A percentile compares a stretch with the other conserved stretches of the same genome.
These are phyloP conservation scores for Mariannaea elegans DNA, from an alignment of 2,329 filamentous ascomycete species.

Conservation along the genomic window DNA sequence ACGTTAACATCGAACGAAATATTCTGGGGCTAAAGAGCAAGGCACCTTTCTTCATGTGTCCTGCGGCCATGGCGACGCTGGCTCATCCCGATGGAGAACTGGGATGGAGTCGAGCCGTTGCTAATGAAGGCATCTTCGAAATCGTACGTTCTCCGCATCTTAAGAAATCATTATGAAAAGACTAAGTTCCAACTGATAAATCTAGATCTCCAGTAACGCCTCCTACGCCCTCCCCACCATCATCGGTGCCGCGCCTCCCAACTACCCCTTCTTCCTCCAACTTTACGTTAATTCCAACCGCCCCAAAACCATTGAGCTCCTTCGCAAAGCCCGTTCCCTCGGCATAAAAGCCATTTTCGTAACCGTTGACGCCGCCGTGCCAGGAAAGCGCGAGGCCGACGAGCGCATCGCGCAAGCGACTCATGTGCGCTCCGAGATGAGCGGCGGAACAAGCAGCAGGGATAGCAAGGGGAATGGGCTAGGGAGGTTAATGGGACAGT, in stretches of 20 bases:
- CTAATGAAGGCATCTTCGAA: conserved; percentile 40
- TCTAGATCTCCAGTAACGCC: conserved; percentile 39
- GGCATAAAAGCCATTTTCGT: conserved; percentile 63
- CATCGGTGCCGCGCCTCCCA: conserved; percentile 32
- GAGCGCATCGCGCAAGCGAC: conserved; percentile 59
- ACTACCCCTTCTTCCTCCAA: conserved; percentile 48
- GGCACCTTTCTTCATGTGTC: conserved; percentile 70
- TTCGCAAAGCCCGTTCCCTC: conserved; percentile 48
- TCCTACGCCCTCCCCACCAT: conserved; percentile 38
- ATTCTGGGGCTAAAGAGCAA: conserved; percentile 62
- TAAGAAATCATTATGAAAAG: background rate
- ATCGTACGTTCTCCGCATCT: conserved; percentile 26
- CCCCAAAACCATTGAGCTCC: conserved; percentile 55
- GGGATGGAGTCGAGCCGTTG: conserved; percentile 40
- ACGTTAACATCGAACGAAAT: conserved; percentile 58
- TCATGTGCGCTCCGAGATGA: conserved; percentile 48
- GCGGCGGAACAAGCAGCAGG: conserved; percentile 53
- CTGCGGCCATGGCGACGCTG: conserved; percentile 70
- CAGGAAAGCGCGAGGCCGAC: conserved; percentile 66
- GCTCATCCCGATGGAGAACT: conserved; percentile 71
- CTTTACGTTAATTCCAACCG: conserved; percentile 63
- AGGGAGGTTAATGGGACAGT: conserved; percentile 60
- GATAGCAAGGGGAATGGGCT: conserved; percentile 63
- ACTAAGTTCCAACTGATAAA: background rate
- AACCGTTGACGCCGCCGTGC: conserved; percentile 64